These are phyloP conservation scores for Chloropicon primus DNA, from an alignment of 139 green algal genomes.

Conservation along the genomic window DNA sequence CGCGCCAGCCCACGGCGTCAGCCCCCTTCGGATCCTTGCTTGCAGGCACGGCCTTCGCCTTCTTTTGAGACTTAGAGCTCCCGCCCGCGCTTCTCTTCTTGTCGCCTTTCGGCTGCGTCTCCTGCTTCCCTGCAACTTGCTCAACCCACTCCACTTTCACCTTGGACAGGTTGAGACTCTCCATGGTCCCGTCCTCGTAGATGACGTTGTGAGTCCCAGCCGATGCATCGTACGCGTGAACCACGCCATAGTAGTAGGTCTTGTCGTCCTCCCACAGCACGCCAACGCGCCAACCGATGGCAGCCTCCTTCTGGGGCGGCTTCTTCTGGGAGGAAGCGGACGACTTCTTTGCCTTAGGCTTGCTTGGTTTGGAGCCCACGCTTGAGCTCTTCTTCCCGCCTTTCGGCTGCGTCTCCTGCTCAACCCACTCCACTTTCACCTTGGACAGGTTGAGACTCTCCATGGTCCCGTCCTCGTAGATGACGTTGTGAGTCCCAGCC, in stretches of 20 bases:
- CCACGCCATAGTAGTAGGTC: conserved; percentile 1
- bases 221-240: neutral
- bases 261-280: conserved; percentile 13
- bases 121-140: neutral
- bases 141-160: conserved; percentile 16
- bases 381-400: neutral
- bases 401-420: too few species aligned
- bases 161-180: conserved; percentile 5
- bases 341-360: neutral
- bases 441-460: conserved; percentile 26
- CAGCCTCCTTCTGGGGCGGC: too few species aligned
- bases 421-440: conserved; percentile 21
- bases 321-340: neutral
- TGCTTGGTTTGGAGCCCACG: neutral
- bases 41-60: neutral
- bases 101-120: neutral
- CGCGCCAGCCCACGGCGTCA: conserved; percentile 5
- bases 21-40: neutral
- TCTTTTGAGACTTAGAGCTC: conserved; percentile 3
- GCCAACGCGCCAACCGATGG: conserved; percentile 6
- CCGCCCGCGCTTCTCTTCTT: neutral
- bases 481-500: conserved; percentile 19
- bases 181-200: conserved; percentile 10
- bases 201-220: neutral
- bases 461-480: conserved; percentile 42